Evolutionary conservation across 345 rosid genomes (phyloP).

Genomic region (Trapa incisa): DNA sequence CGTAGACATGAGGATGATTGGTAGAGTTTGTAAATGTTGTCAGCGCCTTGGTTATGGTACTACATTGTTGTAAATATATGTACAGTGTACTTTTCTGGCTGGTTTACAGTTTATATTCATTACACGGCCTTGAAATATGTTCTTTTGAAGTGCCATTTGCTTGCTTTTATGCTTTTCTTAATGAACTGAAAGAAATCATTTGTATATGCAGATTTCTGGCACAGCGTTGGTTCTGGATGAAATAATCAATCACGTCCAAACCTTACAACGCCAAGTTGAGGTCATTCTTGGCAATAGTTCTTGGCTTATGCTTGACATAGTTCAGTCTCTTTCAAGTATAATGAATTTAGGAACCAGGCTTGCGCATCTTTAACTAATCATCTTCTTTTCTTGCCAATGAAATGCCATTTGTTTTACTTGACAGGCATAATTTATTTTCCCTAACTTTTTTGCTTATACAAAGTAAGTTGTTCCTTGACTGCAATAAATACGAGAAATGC

Average conservation of each 20-base stretch:
- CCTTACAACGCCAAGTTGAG: slow-evolving; percentile 93
- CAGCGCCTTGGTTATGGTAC: background rate
- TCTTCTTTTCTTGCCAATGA: background rate
- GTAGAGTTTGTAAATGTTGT: background rate
- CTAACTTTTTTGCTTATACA: too few species aligned
- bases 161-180: background rate
- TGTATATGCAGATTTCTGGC: slow-evolving; percentile 69
- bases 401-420: background rate
- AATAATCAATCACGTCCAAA: slow-evolving; percentile 91
- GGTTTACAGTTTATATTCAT: background rate
- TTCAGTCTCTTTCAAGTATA: background rate
- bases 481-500: background rate
- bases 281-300: slow-evolving; percentile 15
- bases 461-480: too few species aligned
- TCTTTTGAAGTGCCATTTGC: background rate
- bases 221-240: slow-evolving; percentile 91
- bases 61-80: background rate
- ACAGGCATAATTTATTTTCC: too few species aligned
- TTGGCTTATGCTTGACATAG: background rate
- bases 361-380: background rate
- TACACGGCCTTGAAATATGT: background rate
- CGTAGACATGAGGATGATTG: background rate
- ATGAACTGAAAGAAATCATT: slow-evolving; percentile 11
- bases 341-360: background rate
- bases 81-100: background rate